Evolutionary conservation across 805 yeast genomes (phyloP), one percentile per base, ranked within the genome.

Genomic region (Saccharomycopsis selenospora): DNA sequence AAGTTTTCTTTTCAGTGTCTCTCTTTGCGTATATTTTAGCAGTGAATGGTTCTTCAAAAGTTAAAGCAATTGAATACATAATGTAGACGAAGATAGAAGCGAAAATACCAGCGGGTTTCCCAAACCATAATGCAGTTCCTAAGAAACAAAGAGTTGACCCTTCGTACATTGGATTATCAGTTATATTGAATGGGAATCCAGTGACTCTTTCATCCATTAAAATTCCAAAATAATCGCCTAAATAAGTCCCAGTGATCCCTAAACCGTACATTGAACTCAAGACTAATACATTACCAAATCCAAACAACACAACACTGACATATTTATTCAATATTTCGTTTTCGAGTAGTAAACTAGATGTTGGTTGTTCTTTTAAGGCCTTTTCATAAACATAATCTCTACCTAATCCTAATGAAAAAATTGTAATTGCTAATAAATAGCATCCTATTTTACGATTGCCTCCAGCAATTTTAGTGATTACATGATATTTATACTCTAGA

Each of bases 181-280:
- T 76, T 49, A 90, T 79, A 59, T 82, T 90, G 76, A 93, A 93
- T 13, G 99, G 99, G 76, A 93, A 93, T 1, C 85, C 80, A 14
- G 91, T 83, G 51, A 93, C 96, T 61, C 95, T 77, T 55, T 85
- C 77, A 54, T 82, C 80, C 93, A 91, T 93, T 58, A 93, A 75
- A 59, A 93, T 90, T 1, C 98, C 98, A 66, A 93, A 93, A 68
- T 93, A 95, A 66, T 93, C 99, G 40, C 99, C 99, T 52, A 93
- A 69, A 61, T 93, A 93, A 8, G 99, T 93, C 22, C 99, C 99
- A 11, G 96, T 91, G 52, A 93, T 79, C 22, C 99, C 99, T 55
- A 93, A 73, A 11, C 84, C 83, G 69, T 79, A 91, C 98, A 93
- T 91, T 20, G 96, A 87, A 26, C 81, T 67, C 27, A 85, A 55